A percentile compares a stretch with the other conserved stretches of the same genome.
Evolutionary conservation across 23 red algal genomes (phyloP).

Genomic region (Chondrus crispus): DNA sequence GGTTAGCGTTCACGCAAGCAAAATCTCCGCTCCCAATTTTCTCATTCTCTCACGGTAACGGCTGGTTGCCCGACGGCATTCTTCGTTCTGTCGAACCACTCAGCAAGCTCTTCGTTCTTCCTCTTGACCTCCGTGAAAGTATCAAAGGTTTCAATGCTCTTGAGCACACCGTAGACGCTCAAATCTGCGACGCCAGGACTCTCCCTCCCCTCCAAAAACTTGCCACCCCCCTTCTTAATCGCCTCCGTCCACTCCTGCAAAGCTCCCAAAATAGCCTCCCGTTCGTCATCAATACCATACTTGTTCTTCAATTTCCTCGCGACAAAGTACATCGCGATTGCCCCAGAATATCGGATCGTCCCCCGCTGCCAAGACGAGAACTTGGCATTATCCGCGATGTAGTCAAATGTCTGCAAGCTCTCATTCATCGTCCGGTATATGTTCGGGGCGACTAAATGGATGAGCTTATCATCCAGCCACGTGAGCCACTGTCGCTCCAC

Average conservation of each 20-base stretch:
- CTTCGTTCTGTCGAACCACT: conserved; percentile 83
- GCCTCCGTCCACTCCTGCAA: conserved; percentile 64
- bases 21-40: too few species aligned
- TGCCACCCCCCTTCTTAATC: conserved; percentile 42
- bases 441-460: conserved; percentile 92
- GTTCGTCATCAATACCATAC: conserved; percentile 90
- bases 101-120: conserved; percentile 34
- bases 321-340: conserved; percentile 89
- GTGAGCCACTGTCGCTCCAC: conserved; percentile 74
- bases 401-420: conserved; percentile 91
- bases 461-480: conserved; percentile 89
- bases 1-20: too few species aligned
- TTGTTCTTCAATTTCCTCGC: conserved; percentile 92
- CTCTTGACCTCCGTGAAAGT: conserved; percentile 72
- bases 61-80: conserved; percentile 59
- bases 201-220: conserved; percentile 56
- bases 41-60: background rate
- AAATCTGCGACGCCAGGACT: conserved; percentile 80
- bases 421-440: conserved; percentile 86
- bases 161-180: conserved; percentile 92
- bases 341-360: conserved; percentile 81
- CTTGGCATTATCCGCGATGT: conserved; percentile 78
- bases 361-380: conserved; percentile 76
- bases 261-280: conserved; percentile 66
- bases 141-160: conserved; percentile 70